Evolutionary conservation across 768 basidiomycete species (phyloP).

Genomic region (Daedaleopsis sinensis): DNA sequence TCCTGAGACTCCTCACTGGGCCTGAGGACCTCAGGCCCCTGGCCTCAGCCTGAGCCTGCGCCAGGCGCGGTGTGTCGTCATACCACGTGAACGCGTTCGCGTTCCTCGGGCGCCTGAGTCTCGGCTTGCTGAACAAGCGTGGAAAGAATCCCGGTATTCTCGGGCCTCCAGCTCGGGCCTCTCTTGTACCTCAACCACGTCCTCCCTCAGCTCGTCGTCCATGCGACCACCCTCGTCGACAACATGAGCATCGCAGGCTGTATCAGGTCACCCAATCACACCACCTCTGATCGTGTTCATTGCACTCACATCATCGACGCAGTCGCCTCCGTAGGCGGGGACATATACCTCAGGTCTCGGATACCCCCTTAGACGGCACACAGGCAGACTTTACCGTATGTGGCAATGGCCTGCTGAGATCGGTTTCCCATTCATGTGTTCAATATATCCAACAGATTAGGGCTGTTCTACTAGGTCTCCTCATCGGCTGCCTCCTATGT

Average conservation of each 20-base stretch:
- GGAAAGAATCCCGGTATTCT: neutral
- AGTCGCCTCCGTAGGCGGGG: constrained; percentile 19
- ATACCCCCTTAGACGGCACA: constrained; percentile 13
- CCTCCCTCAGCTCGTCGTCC: neutral
- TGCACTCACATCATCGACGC: neutral
- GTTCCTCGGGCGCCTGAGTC: neutral
- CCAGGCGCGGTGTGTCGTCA: too few relatives aligned
- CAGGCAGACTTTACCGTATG: constrained; percentile 25
- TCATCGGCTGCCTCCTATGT: constrained; percentile 85
- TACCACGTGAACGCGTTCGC: neutral
- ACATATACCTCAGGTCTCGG: constrained; percentile 6
- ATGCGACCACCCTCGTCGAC: neutral
- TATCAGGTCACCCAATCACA: constrained; percentile 8
- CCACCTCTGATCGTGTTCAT: neutral
- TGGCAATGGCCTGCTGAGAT: neutral
- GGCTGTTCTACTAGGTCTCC: constrained; percentile 77
- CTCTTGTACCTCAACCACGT: neutral
- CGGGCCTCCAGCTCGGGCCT: neutral
- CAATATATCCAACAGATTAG: constrained; percentile 22
- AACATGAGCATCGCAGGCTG: constrained; percentile 8
- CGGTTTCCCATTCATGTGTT: too few relatives aligned
- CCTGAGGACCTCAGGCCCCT: too few relatives aligned
- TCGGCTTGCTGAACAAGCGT: constrained; percentile 2
- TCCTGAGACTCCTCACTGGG: too few relatives aligned
- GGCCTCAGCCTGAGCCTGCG: too few relatives aligned